Conservation (phyloP, 2,329 filamentous ascomycete genomes). For the Aaosphaeria pasadenensis region DNA sequence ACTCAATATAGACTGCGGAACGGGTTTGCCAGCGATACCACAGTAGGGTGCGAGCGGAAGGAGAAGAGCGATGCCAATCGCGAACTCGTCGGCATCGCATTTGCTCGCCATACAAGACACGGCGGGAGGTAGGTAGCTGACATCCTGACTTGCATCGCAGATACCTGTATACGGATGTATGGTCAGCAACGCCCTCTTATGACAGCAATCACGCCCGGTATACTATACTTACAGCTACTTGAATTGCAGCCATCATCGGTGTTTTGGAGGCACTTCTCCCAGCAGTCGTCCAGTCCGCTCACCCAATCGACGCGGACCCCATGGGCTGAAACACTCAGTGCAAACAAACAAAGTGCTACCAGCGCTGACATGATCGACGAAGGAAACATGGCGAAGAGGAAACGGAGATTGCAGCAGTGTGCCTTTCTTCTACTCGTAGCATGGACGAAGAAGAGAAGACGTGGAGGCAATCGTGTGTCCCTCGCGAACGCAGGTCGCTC, state of each 20-base stretch:
- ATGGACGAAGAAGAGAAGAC: too few relatives aligned
- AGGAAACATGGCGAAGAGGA: too few relatives aligned
- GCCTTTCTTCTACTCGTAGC: too few relatives aligned
- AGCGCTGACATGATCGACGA: too few relatives aligned
- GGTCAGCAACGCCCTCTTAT: background rate
- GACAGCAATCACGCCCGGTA: background rate
- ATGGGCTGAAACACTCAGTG: background rate
- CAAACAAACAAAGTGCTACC: background rate
- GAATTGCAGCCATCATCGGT: background rate
- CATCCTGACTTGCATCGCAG: background rate
- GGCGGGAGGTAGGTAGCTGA: background rate
- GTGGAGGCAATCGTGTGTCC: too few relatives aligned
- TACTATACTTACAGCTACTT: background rate
- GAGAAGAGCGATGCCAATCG: background rate
- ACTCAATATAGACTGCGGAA: background rate
- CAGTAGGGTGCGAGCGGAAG: background rate
- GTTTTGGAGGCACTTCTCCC: background rate
- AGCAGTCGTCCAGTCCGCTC: background rate
- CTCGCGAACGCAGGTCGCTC: too few relatives aligned
- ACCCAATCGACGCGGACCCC: background rate
- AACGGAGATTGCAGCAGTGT: too few relatives aligned
- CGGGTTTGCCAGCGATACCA: background rate
- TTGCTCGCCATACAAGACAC: background rate
- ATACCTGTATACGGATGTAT: background rate
- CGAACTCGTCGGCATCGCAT: background rate